Conservation (phyloP, 139 green algal species). For the Pleodorina starrii region DNA sequence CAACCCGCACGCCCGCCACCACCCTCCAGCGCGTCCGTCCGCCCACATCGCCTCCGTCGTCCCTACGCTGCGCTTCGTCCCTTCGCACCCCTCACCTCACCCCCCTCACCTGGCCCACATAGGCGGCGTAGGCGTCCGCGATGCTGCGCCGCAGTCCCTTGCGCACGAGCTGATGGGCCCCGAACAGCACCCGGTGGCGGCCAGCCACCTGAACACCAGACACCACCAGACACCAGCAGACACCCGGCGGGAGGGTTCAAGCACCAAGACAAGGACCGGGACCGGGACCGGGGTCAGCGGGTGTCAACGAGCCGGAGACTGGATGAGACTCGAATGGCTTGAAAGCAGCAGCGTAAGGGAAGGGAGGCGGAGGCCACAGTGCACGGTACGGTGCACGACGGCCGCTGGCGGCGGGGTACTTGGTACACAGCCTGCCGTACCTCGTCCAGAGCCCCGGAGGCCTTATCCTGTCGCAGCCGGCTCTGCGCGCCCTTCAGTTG, state of each 20-base stretch:
- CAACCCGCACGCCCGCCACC: too few relatives aligned
- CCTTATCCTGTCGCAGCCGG: conserved; percentile 28
- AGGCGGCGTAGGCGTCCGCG: conserved; percentile 51
- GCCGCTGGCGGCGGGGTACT: background rate
- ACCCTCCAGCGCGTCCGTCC: too few relatives aligned
- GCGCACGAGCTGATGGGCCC: background rate
- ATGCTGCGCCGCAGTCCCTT: conserved; percentile 53
- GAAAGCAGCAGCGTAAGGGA: background rate
- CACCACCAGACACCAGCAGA: background rate
- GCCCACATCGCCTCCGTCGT: too few relatives aligned
- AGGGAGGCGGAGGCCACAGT: background rate
- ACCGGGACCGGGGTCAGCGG: background rate
- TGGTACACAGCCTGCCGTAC: background rate
- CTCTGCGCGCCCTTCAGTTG: conserved; percentile 8
- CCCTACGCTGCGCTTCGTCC: too few relatives aligned
- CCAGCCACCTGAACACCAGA: conserved; percentile 19
- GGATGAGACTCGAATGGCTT: background rate
- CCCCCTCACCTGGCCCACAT: conserved; percentile 40
- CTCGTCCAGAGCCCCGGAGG: background rate
- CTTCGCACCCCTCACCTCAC: background rate
- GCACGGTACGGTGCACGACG: background rate
- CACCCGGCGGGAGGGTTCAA: background rate
- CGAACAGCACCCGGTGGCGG: conserved; percentile 21
- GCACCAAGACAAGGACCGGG: background rate
- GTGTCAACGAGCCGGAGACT: background rate